A percentile compares a stretch with the other conserved stretches of the same genome.
phyloP scores from a whole-genome alignment of 495 filamentous ascomycete species.

The Letharia columbiana region DNA sequence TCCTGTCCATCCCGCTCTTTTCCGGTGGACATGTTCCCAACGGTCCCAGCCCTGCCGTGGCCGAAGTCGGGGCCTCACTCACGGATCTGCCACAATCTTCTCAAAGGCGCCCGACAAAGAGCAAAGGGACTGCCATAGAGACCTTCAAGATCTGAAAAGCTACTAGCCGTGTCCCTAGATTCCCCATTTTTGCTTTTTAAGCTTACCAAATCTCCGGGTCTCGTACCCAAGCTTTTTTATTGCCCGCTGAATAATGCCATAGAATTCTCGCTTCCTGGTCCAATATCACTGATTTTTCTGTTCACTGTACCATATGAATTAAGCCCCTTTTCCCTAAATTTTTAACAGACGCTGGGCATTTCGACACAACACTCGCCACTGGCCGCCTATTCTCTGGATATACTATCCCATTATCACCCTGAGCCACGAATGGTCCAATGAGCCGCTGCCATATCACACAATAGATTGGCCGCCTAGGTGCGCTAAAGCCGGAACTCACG shows the following conservation, averaged over 20 bases:
- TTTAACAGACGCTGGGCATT: neutral
- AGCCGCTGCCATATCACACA: neutral
- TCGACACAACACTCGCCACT: neutral
- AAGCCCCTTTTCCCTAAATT: neutral
- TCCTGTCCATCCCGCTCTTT: neutral
- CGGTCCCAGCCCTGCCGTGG: neutral
- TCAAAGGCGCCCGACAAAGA: neutral
- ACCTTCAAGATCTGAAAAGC: neutral
- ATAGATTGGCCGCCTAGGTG: neutral
- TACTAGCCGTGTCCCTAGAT: too few relatives aligned
- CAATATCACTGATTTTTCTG: neutral
- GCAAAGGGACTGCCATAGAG: neutral
- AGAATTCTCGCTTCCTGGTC: neutral
- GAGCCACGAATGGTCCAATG: neutral
- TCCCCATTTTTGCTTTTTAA: neutral
- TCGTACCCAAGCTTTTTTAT: neutral
- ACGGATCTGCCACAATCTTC: neutral
- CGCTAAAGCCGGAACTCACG: neutral
- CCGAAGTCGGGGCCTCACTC: neutral
- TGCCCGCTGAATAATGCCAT: neutral
- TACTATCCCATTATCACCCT: neutral
- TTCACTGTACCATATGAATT: neutral
- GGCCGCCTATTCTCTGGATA: neutral
- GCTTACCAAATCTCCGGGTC: neutral
- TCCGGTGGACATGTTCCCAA: neutral